Evolutionary conservation across 768 basidiomycete genomes (phyloP).

Genomic region (Naematelia aurantialba): DNA sequence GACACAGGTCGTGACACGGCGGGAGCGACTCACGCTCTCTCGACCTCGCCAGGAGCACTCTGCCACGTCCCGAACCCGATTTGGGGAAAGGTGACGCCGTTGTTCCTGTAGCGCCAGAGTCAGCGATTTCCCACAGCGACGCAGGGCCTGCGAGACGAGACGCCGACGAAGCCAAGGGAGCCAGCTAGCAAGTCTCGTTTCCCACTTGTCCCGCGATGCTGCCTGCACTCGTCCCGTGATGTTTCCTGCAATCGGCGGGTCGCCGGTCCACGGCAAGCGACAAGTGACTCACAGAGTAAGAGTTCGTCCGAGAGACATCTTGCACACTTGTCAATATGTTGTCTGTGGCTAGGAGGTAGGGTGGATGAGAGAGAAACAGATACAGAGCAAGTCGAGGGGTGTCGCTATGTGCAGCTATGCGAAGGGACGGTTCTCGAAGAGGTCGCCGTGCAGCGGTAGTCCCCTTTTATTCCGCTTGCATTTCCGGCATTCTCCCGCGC

Average conservation of each 20-base stretch:
- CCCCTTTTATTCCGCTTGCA: not conserved
- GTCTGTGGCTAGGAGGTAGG: not conserved
- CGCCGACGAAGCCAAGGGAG: too few species aligned
- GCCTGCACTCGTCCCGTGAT: too few species aligned
- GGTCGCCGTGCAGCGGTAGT: not conserved
- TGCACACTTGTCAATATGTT: not conserved
- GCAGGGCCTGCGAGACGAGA: too few species aligned
- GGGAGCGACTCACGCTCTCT: constrained; percentile 8
- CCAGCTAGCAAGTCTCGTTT: too few species aligned
- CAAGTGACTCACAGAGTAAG: not conserved
- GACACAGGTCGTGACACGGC: not conserved
- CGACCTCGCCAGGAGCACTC: constrained; percentile 12
- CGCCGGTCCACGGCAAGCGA: not conserved
- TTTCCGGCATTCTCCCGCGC: not conserved
- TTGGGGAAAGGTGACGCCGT: constrained; percentile 2
- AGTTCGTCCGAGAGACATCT: not conserved
- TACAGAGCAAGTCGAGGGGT: not conserved
- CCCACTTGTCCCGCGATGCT: too few species aligned
- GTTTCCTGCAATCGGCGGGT: too few species aligned
- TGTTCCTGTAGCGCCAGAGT: not conserved
- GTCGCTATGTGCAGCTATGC: too few species aligned
- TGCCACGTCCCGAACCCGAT: constrained; percentile 18
- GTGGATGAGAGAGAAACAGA: not conserved
- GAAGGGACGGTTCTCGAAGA: not conserved
- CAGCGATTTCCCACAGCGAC: too few species aligned